Evolutionary conservation across 192 early-diverging fungal species (phyloP).

Genomic region (Mortierella hygrophila): DNA sequence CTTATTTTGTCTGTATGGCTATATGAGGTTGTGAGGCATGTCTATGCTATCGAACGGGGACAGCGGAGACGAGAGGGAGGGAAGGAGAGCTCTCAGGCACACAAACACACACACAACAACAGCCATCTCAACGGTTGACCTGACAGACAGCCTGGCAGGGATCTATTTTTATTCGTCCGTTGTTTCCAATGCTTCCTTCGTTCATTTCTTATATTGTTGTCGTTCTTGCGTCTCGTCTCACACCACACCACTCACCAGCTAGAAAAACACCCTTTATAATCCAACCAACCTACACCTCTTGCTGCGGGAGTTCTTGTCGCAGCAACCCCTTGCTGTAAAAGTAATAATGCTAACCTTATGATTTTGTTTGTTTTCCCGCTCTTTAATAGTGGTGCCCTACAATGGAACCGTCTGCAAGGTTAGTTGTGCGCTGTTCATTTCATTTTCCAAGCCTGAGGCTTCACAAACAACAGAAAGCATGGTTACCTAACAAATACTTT

Average conservation of each 20-base stretch:
- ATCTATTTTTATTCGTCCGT: constrained; percentile 5
- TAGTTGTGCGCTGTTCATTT: constrained; percentile 2
- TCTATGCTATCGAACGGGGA: not conserved
- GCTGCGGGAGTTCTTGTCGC: too few relatives aligned
- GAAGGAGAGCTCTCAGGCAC: not conserved
- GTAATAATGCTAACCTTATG: not conserved
- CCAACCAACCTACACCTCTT: not conserved
- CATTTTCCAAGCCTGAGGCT: not conserved
- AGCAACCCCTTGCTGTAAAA: too few relatives aligned
- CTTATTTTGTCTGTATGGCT: not conserved
- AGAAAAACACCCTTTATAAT: not conserved
- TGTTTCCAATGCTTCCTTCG: not conserved
- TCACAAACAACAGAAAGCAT: not conserved
- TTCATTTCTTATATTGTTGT: not conserved
- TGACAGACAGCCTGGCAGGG: not conserved
- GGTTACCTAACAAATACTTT: not conserved
- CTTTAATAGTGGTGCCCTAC: constrained; percentile 39
- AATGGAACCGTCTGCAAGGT: constrained; percentile 49
- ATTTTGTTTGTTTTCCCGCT: not conserved
- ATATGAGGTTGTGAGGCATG: not conserved
- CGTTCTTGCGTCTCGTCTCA: not conserved
- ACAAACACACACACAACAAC: not conserved
- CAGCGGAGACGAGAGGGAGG: not conserved
- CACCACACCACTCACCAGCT: not conserved
- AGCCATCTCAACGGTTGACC: not conserved